Conservation (phyloP, 495 filamentous ascomycete genomes). For the Pseudoneurospora amorphoporcata region DNA sequence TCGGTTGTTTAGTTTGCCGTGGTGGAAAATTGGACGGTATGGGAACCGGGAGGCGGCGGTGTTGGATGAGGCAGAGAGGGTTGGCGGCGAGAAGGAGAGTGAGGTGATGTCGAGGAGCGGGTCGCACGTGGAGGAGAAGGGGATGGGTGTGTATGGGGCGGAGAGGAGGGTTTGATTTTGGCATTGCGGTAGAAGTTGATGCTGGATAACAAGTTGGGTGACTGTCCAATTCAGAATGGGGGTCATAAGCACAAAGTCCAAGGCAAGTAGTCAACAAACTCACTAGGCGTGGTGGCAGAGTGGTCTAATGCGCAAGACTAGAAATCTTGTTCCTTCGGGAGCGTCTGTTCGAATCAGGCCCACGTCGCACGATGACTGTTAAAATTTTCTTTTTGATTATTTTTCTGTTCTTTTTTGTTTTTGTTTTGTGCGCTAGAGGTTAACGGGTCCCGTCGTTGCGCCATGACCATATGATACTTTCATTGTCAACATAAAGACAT, state of each 20-base stretch:
- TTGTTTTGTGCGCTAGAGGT: background rate
- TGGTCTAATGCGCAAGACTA: background rate
- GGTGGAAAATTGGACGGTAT: constrained; percentile 52
- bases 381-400: background rate
- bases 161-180: background rate
- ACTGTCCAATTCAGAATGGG: too few relatives aligned
- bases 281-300: background rate
- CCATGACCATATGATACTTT: background rate
- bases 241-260: too few relatives aligned
- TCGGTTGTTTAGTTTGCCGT: constrained; percentile 54
- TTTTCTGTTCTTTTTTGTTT: background rate
- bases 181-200: background rate
- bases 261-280: too few relatives aligned
- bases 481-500: background rate
- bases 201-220: background rate
- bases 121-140: constrained; percentile 1
- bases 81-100: constrained; percentile 12
- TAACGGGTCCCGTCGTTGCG: too few relatives aligned
- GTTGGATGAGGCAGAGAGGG: constrained; percentile 28
- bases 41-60: constrained; percentile 47
- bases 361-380: background rate
- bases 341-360: background rate
- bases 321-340: background rate
- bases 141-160: background rate
- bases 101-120: constrained; percentile 5